Conservation (phyloP, 352 stramenopile species). For the Achlya hypogyna region DNA sequence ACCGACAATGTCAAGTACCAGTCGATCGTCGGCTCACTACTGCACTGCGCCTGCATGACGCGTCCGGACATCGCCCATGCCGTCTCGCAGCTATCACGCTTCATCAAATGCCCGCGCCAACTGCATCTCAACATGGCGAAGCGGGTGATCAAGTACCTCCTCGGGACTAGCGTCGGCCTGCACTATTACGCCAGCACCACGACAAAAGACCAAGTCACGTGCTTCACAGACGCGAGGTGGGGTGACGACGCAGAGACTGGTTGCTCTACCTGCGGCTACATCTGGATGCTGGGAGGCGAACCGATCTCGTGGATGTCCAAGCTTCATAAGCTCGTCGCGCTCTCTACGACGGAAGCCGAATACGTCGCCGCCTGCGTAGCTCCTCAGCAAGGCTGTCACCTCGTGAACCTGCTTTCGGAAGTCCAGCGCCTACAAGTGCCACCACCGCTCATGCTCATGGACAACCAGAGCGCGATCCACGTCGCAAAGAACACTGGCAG, state of each 20-base stretch:
- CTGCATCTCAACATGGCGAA: neutral
- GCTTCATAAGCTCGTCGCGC: neutral
- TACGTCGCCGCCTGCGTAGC: neutral
- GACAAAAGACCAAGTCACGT: neutral
- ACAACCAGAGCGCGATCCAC: slow-evolving; percentile 5
- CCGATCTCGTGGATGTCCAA: slow-evolving; percentile 2
- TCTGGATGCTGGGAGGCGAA: neutral
- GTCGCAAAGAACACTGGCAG: neutral
- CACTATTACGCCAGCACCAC: neutral
- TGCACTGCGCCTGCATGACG: neutral
- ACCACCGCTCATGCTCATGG: too few species aligned
- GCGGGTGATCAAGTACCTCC: neutral
- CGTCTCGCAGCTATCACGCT: neutral
- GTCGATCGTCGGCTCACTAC: neutral
- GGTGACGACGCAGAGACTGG: neutral
- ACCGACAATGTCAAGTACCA: neutral
- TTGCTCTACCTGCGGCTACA: neutral
- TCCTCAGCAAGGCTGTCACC: neutral
- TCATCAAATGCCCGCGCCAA: neutral
- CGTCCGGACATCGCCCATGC: slow-evolving; percentile 3
- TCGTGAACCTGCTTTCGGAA: neutral
- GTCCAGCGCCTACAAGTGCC: too few species aligned
- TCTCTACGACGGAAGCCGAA: slow-evolving; percentile 11
- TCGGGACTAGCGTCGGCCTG: neutral
- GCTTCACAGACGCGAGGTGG: neutral